A percentile compares a stretch with the other conserved stretches of the same genome.
Evolutionary conservation across 345 rosid genomes (phyloP).

Genomic region (Aquilaria yunnanensis): DNA sequence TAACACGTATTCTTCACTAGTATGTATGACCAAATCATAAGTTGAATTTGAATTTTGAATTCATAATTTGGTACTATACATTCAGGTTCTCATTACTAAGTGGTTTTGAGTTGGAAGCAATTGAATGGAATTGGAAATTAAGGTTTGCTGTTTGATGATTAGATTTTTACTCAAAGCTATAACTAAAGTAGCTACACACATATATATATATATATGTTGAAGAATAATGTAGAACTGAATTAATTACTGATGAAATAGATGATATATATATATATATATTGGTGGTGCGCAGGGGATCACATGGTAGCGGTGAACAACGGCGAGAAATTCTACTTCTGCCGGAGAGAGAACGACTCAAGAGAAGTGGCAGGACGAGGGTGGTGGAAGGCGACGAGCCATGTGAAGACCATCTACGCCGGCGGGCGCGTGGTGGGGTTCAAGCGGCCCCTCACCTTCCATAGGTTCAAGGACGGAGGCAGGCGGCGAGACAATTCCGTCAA

Average conservation of each 20-base stretch:
- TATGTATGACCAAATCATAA: background rate
- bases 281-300: slow-evolving; percentile 9
- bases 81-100: no score
- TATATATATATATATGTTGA: background rate
- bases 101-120: no score
- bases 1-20: background rate
- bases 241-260: no score
- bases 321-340: slow-evolving; percentile 22
- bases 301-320: slow-evolving; percentile 5
- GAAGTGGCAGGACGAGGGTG: slow-evolving; percentile 35
- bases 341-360: slow-evolving; percentile 24
- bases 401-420: slow-evolving; percentile 21
- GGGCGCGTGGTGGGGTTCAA: slow-evolving; percentile 19
- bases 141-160: no score
- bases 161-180: background rate
- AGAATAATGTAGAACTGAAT: background rate
- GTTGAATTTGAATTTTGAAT: background rate
- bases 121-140: no score
- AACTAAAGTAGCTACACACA: background rate
- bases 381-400: slow-evolving; percentile 49
- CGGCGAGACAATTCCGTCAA: slow-evolving; percentile 14
- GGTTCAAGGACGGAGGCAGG: slow-evolving; percentile 12
- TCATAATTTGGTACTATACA: no score
- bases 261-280: background rate
- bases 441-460: slow-evolving; percentile 29